phyloP scores from a whole-genome alignment of 23 red algal species.

The Gracilaria domingensis region DNA sequence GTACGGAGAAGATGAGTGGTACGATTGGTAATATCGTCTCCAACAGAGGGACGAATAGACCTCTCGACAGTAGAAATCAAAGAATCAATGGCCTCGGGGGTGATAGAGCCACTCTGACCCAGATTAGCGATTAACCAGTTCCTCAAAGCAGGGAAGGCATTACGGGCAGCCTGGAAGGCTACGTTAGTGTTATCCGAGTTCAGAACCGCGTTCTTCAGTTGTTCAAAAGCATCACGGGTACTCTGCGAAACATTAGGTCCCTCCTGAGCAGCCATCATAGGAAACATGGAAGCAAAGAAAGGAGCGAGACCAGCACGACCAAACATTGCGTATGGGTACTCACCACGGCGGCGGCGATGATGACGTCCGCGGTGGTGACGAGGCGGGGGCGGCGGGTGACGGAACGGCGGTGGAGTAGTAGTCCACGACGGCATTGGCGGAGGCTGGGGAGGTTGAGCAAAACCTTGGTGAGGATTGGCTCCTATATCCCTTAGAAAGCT shows the following conservation, averaged over 20 bases:
- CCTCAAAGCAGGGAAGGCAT: conserved; percentile 15
- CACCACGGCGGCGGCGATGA: background rate
- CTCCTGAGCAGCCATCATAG: background rate
- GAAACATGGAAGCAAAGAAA: background rate
- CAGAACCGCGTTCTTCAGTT: conserved; percentile 7
- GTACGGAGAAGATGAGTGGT: conserved; percentile 21
- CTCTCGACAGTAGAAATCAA: conserved; percentile 15
- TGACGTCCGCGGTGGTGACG: background rate
- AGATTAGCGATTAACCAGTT: conserved; percentile 27
- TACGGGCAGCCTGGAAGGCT: conserved; percentile 8
- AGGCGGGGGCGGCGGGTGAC: conserved; percentile 17
- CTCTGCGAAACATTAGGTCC: background rate
- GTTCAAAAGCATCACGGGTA: conserved; percentile 36
- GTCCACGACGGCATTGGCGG: conserved; percentile 17
- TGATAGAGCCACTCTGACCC: conserved; percentile 9
- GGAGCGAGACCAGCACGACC: background rate
- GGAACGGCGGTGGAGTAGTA: conserved; percentile 15
- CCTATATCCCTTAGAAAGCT: background rate
- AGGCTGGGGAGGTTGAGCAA: background rate
- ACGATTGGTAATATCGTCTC: conserved; percentile 12
- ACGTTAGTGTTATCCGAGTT: conserved; percentile 16
- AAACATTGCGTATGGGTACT: background rate
- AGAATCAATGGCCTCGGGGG: conserved; percentile 11
- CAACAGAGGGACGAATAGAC: conserved; percentile 12
- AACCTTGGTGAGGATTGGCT: background rate